Conservation (phyloP, 768 basidiomycete genomes). For the Boletus huronensis region DNA sequence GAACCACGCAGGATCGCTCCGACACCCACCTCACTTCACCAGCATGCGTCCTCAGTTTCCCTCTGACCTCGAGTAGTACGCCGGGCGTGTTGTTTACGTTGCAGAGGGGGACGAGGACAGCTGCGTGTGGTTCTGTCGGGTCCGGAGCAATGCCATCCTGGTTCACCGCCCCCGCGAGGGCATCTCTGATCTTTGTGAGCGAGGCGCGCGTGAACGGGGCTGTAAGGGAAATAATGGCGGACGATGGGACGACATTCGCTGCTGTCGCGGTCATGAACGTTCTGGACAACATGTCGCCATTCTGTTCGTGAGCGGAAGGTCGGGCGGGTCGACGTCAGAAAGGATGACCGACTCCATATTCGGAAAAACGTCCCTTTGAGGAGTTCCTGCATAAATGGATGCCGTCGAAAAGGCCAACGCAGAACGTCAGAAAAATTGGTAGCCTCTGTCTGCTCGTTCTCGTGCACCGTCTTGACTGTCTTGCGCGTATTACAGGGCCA, state of each 20-base stretch:
- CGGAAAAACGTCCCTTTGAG: slow-evolving; percentile 6
- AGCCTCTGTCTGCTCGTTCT: slow-evolving; percentile 8
- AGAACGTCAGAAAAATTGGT: slow-evolving; percentile 71
- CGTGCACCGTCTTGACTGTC: slow-evolving; percentile 7
- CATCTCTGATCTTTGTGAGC: slow-evolving; percentile 29
- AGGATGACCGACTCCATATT: neutral
- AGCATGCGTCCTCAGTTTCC: slow-evolving; percentile 62
- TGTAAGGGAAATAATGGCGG: slow-evolving; percentile 31
- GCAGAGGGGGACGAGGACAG: slow-evolving; percentile 74
- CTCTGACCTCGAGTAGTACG: slow-evolving; percentile 69
- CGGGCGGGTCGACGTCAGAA: neutral
- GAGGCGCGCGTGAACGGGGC: slow-evolving; percentile 37
- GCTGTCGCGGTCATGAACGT: slow-evolving; percentile 17
- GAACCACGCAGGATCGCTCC: neutral
- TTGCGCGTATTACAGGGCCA: slow-evolving; percentile 49
- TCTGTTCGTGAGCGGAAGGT: neutral
- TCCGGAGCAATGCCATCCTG: slow-evolving; percentile 18
- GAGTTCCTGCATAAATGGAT: slow-evolving; percentile 46
- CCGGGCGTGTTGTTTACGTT: slow-evolving; percentile 66
- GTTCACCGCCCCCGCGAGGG: slow-evolving; percentile 20
- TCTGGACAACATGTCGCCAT: slow-evolving; percentile 30
- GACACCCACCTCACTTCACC: slow-evolving; percentile 73
- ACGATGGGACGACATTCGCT: neutral
- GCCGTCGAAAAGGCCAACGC: slow-evolving; percentile 77
- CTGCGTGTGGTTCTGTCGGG: slow-evolving; percentile 47